Conservation (phyloP, 139 green algal genomes). For the Desmodesmus armatus region DNA sequence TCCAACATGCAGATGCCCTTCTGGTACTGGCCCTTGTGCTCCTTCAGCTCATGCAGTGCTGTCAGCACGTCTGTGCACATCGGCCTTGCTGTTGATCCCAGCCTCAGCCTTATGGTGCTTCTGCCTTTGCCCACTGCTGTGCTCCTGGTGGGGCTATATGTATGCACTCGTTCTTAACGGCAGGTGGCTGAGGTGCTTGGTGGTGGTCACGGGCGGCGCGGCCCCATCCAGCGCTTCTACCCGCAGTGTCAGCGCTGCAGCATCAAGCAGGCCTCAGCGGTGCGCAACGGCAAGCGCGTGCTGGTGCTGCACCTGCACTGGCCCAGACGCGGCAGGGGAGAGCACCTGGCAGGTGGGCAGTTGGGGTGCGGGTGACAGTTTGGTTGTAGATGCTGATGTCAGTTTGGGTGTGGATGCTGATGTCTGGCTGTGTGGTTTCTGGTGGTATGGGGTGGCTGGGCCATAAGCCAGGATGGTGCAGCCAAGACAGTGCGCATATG, state of each 20-base stretch:
- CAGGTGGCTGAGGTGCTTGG: conserved; percentile 32
- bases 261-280: conserved; percentile 64
- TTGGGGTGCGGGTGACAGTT: no score
- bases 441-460: no score
- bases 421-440: neutral
- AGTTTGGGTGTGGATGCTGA: neutral
- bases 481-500: no score
- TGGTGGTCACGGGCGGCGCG: neutral
- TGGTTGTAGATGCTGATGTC: neutral
- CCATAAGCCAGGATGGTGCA: no score
- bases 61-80: neutral
- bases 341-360: conserved; percentile 59
- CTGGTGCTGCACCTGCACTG: conserved; percentile 68
- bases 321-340: conserved; percentile 47
- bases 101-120: no score
- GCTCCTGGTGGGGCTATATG: neutral
- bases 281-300: conserved; percentile 52
- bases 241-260: conserved; percentile 74
- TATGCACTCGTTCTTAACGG: neutral
- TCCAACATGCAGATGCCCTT: no score
- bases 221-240: conserved; percentile 59
- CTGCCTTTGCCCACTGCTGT: neutral
- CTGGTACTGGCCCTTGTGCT: no score
- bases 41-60: no score
- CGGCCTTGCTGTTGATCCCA: no score